Base-by-base conservation (phyloP, 2,329 filamentous ascomycete genomes). In the Fusarium liriodendri region DNA sequence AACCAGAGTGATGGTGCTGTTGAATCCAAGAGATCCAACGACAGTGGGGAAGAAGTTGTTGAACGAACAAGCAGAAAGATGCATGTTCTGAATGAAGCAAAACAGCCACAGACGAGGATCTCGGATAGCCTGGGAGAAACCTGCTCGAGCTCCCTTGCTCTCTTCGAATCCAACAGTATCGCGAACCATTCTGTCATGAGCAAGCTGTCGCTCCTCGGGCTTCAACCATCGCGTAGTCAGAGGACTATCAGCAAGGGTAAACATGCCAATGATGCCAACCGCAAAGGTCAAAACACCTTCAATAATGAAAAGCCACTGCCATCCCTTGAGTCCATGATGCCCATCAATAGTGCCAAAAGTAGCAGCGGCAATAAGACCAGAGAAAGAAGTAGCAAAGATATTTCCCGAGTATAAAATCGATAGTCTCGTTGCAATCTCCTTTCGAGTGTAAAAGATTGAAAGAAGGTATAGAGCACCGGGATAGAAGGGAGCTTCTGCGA, bases 391-490 rank as follows among this genome's bases (percentile, higher is more conserved):
- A 5, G 81, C 79, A 32, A 82, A 72, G 52, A 81, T 78, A 52
- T 79, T 80, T 7, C 83, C 83, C 1, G 84, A 80, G 71, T 87
- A 87, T 5, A 87, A 78, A 62, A 86, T 82, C 4, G 84, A 82
- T 7, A 85, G 82, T 35, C 84, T 79, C 8, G 81, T 77, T 13
- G 82, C 79, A 40, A 86, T 76, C 76, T 85, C 83, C 73, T 87
- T 85, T 50, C 86, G 82, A 1, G 87, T 89, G 77, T 89, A 90
- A 80, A 87, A 90, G 61, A 86, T 85, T 1, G 85, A 86, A 5
- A 89, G 81, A 37, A 88, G 83, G 67, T 78, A 79, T 1, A 81
- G 72, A 6, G 75, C 80, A 40, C 81, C 79, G 0, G 78, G 79
- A 37, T 80, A 83, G 59, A 83, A 81, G 0, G 83, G 82, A 0